These are phyloP conservation scores for Podospora anserina DNA, from an alignment of 495 filamentous ascomycete species.

Conservation along the genomic window DNA sequence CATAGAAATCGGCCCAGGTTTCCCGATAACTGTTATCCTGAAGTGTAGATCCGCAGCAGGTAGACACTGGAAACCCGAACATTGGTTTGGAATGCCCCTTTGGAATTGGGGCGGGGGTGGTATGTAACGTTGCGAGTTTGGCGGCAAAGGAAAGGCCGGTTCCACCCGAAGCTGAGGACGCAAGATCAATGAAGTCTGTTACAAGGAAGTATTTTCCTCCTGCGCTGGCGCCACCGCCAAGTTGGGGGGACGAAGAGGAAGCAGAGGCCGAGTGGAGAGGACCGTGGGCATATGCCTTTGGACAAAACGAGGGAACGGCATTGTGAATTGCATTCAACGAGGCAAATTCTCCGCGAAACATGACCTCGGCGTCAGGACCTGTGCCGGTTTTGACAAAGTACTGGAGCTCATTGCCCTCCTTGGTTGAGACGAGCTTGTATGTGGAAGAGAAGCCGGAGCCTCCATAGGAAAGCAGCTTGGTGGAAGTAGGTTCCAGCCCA, in stretches of 20 bases:
- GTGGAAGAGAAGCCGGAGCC: slow-evolving; percentile 73
- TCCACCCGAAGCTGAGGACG: slow-evolving; percentile 33
- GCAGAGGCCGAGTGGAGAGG: slow-evolving; percentile 46
- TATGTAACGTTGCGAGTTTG: slow-evolving; percentile 77
- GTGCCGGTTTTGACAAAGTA: slow-evolving; percentile 82
- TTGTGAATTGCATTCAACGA: slow-evolving; percentile 77
- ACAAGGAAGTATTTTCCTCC: slow-evolving; percentile 62
- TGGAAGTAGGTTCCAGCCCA: slow-evolving; percentile 56
- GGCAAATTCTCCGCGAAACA: slow-evolving; percentile 81
- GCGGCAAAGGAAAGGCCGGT: slow-evolving; percentile 59
- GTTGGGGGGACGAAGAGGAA: slow-evolving; percentile 12
- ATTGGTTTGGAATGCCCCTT: slow-evolving; percentile 53
- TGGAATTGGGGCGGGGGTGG: slow-evolving; percentile 66
- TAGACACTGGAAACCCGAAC: slow-evolving; percentile 81
- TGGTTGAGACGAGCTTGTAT: slow-evolving; percentile 56
- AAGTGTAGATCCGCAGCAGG: slow-evolving; percentile 77
- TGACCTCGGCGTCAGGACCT: slow-evolving; percentile 60
- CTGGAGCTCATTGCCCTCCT: slow-evolving; percentile 51
- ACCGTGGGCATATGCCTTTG: slow-evolving; percentile 68
- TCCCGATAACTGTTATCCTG: slow-evolving; percentile 69
- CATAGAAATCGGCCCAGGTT: slow-evolving; percentile 83
- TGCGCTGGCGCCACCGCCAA: not conserved
- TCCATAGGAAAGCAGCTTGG: slow-evolving; percentile 61
- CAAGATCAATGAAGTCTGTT: slow-evolving; percentile 76
- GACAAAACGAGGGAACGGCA: slow-evolving; percentile 70